Base-by-base conservation (phyloP, 805 yeast genomes). In the Candida alai region DNA sequence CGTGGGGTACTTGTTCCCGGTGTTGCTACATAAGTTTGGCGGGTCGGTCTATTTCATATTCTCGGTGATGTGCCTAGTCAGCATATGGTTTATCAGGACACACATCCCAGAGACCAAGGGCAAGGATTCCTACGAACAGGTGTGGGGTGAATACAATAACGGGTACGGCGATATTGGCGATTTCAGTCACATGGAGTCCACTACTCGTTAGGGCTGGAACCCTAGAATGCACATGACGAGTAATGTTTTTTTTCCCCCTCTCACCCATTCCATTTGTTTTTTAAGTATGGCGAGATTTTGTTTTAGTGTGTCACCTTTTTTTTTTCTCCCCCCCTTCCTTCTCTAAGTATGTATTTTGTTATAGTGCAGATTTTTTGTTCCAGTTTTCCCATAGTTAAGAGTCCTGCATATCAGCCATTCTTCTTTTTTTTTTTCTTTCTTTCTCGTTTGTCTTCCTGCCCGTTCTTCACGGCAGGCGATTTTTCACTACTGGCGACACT, bases 1-100 rank as follows among this genome's bases (percentile, higher is more conserved):
- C 1, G 78, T 86, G 20, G 96, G 95, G 1, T 82, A 70, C 42
- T 51, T 78, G 14, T 90, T 93, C 68, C 98, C 98, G 1, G 58
- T 80, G 4, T 54, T 84, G 17, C 78, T 81, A 54, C 58, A 63
- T 10, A 48, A 59, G 4, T 54, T 89, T 24, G 96, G 96, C 7
- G 88, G 96, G 0, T 76, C 74, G 30, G 87, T 84, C 19, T 93
- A 85, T 62, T 65, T 78, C 37, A 52, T 85, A 7, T 89, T 93
- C 57, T 78, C 89, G 0, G 35, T 58, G 3, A 69, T 76, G 45
- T 76, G 89, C 47, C 60, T 59, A 1, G 32, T 60, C 2, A 75
- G 81, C 44, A 68, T 64, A 19, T 38, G 58, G 9, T 79, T 79
- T 48, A 65, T 79, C 16, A 49, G 56, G 32, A 48, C 34, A 4